Base-by-base conservation (phyloP, 352 stramenopile genomes). In the Phytophthora litchii region DNA sequence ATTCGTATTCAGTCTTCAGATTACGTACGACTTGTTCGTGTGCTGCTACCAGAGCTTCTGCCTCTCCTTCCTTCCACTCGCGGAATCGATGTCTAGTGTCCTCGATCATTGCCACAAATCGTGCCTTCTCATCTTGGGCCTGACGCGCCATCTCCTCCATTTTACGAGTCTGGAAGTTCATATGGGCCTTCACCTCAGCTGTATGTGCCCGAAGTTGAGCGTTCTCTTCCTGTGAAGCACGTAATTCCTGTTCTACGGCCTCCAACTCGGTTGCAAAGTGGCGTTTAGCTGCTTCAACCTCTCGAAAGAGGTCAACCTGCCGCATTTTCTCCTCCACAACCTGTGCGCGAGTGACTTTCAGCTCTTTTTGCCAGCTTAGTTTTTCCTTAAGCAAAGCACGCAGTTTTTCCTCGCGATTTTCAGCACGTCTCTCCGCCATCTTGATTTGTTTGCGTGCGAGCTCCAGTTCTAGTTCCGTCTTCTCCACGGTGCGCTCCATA, bases 321-420 rank as follows among this genome's bases (percentile, higher is more conserved):
- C 72, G 74, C 79, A 89, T 88, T 43, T 91, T 91, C 44, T 88
- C 78, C 44, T 89, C 80, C 17, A 86, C 72, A 0, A 89, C 74
- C 35, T 89, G 76, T 11, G 78, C 74, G 4, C 78, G 67, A 35
- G 78, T 66, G 14, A 78, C 71, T 42, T 88, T 85, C 20, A 89
- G 54, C 38, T 88, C 80, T 16, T 80, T 84, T 36, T 89, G 74
- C 76, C 74, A 86, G 20, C 77, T 70, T n/a, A 91, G 58, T 36
- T 91, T 91, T 41, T 91, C 81, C 36, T 89, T 86, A 1, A 91
- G 54, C 10, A 91, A 23, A 0, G 62, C 70, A 1, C 76, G 76
- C 21, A 89, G 54, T 27, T 89, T 91, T 10, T 91, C 76, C 23
- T 88, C 79, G 14, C 82, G 73, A 19, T 80, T 89, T 6, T 73